A percentile compares a stretch with the other conserved stretches of the same genome.
Evolutionary conservation across 2,329 filamentous ascomycete species (phyloP).

Genomic region (Alternaria triticimaculans): DNA sequence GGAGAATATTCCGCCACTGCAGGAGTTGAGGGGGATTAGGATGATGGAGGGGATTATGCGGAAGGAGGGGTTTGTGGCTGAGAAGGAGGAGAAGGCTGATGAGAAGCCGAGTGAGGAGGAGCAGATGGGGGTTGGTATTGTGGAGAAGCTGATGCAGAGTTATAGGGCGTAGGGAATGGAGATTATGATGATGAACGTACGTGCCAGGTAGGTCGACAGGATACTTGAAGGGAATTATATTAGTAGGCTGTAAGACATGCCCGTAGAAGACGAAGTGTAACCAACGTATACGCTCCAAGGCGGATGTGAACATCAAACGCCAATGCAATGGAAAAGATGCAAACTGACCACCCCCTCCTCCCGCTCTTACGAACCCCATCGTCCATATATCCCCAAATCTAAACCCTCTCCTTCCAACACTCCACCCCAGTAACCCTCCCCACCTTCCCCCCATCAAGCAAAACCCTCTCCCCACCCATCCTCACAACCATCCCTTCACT

Average conservation of each 20-base stretch:
- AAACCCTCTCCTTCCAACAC: conserved; percentile 2
- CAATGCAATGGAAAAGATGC: not conserved
- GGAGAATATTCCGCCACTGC: conserved; percentile 47
- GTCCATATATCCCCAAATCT: too few relatives aligned
- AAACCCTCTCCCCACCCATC: conserved; percentile 12
- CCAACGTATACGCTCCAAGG: not conserved
- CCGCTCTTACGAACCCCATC: too few relatives aligned
- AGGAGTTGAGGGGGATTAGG: conserved; percentile 47
- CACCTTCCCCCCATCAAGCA: conserved; percentile 14
- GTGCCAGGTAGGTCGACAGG: not conserved
- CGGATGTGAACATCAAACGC: not conserved
- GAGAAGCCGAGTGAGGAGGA: conserved; percentile 32
- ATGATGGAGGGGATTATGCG: conserved; percentile 47
- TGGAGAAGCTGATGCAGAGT: conserved; percentile 42
- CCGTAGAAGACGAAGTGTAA: not conserved
- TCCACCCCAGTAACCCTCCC: conserved; percentile 22
- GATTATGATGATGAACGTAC: not conserved
- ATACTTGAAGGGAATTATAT: not conserved
- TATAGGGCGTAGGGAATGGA: conserved; percentile 13
- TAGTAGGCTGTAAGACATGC: not conserved
- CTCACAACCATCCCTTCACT: conserved; percentile 13
- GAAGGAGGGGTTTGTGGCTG: conserved; percentile 16
- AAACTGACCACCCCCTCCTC: too few relatives aligned
- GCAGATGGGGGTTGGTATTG: conserved; percentile 41
- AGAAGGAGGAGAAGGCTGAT: conserved; percentile 11